phyloP scores from a whole-genome alignment of 805 yeast species.

The Candida khao-thaluensis region DNA sequence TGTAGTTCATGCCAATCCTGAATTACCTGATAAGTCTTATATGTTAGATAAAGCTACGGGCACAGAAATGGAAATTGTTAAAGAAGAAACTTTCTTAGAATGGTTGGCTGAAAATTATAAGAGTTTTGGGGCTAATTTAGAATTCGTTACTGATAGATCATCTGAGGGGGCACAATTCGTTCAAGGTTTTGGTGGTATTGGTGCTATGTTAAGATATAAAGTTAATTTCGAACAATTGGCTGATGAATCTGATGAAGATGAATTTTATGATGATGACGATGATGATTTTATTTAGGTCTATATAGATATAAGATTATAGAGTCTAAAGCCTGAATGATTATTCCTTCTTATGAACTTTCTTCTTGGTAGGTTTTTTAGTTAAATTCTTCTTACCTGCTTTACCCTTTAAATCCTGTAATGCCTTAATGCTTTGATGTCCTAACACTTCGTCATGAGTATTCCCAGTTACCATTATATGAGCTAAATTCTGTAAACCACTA shows the following conservation, averaged over 20 bases:
- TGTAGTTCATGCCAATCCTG: slow-evolving; percentile 70
- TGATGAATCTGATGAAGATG: slow-evolving; percentile 82
- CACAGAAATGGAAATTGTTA: slow-evolving; percentile 83
- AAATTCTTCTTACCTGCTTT: not conserved
- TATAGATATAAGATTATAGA: slow-evolving; percentile 5
- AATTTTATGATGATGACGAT: slow-evolving; percentile 74
- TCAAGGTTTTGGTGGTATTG: slow-evolving; percentile 98
- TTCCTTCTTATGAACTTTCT: not conserved
- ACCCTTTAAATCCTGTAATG: slow-evolving; percentile 55
- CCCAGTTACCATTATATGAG: slow-evolving; percentile 70
- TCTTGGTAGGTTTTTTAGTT: not conserved
- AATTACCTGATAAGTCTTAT: slow-evolving; percentile 70
- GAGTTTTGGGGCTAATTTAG: slow-evolving; percentile 91
- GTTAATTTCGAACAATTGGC: slow-evolving; percentile 94
- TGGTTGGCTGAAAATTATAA: slow-evolving; percentile 98
- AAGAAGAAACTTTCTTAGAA: slow-evolving; percentile 84
- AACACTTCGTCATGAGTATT: slow-evolving; percentile 64
- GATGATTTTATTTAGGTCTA: slow-evolving; percentile 35
- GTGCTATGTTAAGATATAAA: slow-evolving; percentile 93
- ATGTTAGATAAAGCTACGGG: slow-evolving; percentile 84
- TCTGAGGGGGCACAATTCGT: slow-evolving; percentile 99
- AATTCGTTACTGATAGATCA: slow-evolving; percentile 94
- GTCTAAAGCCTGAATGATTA: no score
- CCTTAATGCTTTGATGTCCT: slow-evolving; percentile 68
- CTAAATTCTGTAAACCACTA: slow-evolving; percentile 74